Conservation (phyloP, 257 asterid genomes). For the Solanum bukasovii region DNA sequence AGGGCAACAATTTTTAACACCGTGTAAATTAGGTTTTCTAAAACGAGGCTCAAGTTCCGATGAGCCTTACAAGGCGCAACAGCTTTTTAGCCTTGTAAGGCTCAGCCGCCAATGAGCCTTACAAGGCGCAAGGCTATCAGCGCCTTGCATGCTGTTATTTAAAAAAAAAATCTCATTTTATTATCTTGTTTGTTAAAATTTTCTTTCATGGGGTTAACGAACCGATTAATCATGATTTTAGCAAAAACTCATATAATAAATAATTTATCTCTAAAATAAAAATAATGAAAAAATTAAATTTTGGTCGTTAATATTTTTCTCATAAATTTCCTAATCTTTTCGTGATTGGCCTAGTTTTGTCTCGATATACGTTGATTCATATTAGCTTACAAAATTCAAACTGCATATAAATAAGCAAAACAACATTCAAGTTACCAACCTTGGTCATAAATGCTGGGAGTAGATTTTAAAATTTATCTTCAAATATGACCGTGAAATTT, state of each 20-base stretch:
- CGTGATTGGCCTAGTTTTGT: background rate
- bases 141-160: too few species aligned
- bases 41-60: too few species aligned
- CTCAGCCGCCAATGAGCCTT: too few species aligned
- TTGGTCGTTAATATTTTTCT: background rate
- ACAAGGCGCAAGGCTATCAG: too few species aligned
- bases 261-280: background rate
- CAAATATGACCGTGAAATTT: too few species aligned
- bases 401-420: background rate
- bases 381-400: background rate
- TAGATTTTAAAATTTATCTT: too few species aligned
- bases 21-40: too few species aligned
- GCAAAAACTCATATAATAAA: background rate
- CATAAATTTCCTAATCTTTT: background rate
- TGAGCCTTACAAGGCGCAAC: too few species aligned
- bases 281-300: background rate
- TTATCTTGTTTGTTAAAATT: too few species aligned
- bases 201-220: background rate
- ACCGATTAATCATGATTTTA: background rate
- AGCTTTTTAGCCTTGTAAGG: too few species aligned
- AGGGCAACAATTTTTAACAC: too few species aligned
- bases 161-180: too few species aligned
- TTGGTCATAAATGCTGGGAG: background rate
- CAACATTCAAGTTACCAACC: background rate
- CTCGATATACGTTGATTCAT: background rate